Evolutionary conservation across 768 basidiomycete genomes (phyloP), one percentile per base, ranked within the genome.

Genomic region (Termitomyces bulborhizus): DNA sequence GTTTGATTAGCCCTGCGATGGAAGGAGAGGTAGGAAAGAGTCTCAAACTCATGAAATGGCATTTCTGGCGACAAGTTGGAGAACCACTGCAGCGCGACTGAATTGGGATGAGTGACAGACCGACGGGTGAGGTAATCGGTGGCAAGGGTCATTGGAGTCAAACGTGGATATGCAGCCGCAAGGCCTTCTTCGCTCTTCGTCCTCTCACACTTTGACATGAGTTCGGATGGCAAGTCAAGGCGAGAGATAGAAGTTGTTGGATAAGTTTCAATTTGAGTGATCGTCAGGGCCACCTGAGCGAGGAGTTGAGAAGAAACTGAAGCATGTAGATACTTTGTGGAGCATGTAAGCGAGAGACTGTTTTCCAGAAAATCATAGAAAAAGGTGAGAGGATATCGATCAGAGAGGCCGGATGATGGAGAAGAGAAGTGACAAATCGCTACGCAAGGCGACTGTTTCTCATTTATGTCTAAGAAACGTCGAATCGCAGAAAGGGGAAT

Each of bases 1-100:
- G 77, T 56, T 58, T 69, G 68, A 57, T 79, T 78, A 11, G 74
- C 68, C 34, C 57, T 62, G 16, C 50, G 57, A 49, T 77, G 63
- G 26, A 77, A 63, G 42, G 73, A 68, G 37, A 39, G 32, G 58
- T 77, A 78, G 1, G 74, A 67, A n/a, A 72, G 61, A 21, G 62
- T 62, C 51, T 71, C 66, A 29, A 56, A 65, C 29, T 54, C 12
- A 13, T 57, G 29, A 26, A 56, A 46, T 13, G 59, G 21, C 21
- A 54, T 50, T 27, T 67, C 65, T 13, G 62, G 48, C 6, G 63
- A 65, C 18, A 69, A 62, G n/a, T 68, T 59, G 15, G 68, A 57
- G 51, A 66, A 68, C 69, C 71, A 72, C 13, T 59, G 61, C 41
- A 72, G 62, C 11, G 71, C 69, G 8, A 57, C 62, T 0, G 59